phyloP scores from a whole-genome alignment of 345 rosid genomes.

The Aurinia saxatilis region DNA sequence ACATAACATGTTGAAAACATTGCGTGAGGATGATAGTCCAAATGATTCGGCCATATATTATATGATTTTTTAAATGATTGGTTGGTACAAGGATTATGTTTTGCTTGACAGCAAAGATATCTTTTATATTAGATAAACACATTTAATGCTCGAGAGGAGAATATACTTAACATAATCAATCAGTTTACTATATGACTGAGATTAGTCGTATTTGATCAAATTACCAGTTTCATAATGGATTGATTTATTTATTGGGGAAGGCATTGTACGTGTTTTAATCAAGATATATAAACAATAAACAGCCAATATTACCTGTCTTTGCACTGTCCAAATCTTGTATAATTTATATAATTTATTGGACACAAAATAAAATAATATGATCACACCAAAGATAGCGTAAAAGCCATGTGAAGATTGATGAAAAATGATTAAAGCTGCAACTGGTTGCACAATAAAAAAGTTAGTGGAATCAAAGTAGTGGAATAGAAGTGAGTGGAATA shows the following conservation, averaged over 20 bases:
- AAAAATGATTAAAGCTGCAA: conserved; percentile 14
- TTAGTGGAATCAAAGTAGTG: too few relatives aligned
- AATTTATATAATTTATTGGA: not conserved
- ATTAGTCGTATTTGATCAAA: not conserved
- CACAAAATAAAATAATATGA: not conserved
- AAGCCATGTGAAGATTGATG: conserved; percentile 22
- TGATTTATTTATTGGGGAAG: too few relatives aligned
- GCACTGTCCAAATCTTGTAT: conserved; percentile 10
- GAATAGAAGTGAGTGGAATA: too few relatives aligned
- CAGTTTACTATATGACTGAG: not conserved
- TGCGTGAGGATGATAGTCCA: conserved; percentile 2
- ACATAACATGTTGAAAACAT: not conserved
- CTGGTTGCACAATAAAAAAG: too few relatives aligned
- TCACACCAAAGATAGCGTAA: conserved; percentile 2
- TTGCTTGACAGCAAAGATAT: conserved; percentile 25
- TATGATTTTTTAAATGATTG: conserved; percentile 7
- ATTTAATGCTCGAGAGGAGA: too few relatives aligned
- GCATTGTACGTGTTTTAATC: too few relatives aligned
- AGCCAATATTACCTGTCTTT: not conserved
- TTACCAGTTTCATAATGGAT: too few relatives aligned
- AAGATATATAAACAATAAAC: not conserved
- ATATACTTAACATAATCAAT: not conserved
- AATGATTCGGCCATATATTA: conserved; percentile 12
- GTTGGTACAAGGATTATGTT: conserved; percentile 9
- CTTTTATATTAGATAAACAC: too few relatives aligned